Evolutionary conservation across 75 land plant species (phyloP).

Genomic region (Isoetes taiwanensis): DNA sequence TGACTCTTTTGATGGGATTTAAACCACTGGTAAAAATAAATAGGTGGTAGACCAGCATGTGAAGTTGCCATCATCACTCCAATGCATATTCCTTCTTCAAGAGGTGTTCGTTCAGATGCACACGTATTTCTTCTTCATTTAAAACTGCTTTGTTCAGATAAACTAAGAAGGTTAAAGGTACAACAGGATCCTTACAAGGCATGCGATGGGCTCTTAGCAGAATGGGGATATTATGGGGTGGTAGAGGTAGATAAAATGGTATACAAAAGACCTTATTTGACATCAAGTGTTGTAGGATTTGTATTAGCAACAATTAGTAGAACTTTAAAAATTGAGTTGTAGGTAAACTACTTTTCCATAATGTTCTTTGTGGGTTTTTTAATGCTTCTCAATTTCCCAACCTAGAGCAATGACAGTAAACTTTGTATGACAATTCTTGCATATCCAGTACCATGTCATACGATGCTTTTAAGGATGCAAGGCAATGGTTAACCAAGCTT

Average conservation of each 20-base stretch:
- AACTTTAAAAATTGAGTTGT: conserved; percentile 53
- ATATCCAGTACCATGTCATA: no score
- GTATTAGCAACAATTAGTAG: conserved; percentile 76
- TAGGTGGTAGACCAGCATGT: conserved; percentile 64
- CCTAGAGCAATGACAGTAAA: no score
- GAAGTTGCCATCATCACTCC: conserved; percentile 55
- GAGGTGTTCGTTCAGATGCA: conserved; percentile 81
- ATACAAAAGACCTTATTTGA: conserved; percentile 83
- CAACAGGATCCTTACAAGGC: conserved; percentile 85
- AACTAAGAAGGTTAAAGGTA: neutral
- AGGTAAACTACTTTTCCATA: conserved; percentile 27
- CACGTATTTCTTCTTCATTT: no score
- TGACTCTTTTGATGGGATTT: no score
- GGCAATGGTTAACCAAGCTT: no score
- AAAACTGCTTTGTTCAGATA: neutral
- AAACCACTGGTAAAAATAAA: no score
- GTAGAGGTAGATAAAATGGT: conserved; percentile 94
- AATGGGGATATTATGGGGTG: conserved; percentile 67
- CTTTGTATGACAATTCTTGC: no score
- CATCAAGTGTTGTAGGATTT: conserved; percentile 86
- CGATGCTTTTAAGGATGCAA: no score
- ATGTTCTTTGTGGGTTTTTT: neutral
- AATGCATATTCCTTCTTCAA: conserved; percentile 61
- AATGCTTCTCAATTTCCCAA: neutral
- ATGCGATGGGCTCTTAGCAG: conserved; percentile 66